These are phyloP conservation scores for Cladorrhinum sp. DNA, from an alignment of 2,329 filamentous ascomycete genomes.

Conservation along the genomic window DNA sequence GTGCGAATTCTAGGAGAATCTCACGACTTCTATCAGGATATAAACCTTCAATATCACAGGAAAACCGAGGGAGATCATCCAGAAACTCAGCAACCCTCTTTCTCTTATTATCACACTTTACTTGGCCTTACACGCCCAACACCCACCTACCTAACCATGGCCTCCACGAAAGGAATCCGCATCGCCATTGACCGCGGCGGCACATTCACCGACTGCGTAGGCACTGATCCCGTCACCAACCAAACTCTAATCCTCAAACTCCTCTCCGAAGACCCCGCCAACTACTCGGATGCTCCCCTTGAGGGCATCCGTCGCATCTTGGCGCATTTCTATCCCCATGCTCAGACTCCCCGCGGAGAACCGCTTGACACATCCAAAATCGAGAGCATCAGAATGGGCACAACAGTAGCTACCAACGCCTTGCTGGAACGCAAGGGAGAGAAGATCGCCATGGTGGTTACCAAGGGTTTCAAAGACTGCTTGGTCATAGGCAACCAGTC, in stretches of 20 bases:
- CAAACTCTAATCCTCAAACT: conserved; percentile 48
- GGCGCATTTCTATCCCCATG: conserved; percentile 64
- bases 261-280: conserved; percentile 82
- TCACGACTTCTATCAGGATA: not conserved
- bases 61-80: no score
- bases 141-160: conserved; percentile 2
- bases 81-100: no score
- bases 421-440: conserved; percentile 88
- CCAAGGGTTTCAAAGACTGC: conserved; percentile 83
- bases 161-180: conserved; percentile 54
- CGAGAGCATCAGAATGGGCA: conserved; percentile 92
- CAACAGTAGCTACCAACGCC: conserved; percentile 90
- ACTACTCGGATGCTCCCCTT: conserved; percentile 86
- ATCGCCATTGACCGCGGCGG: conserved; percentile 80
- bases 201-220: conserved; percentile 90
- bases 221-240: conserved; percentile 57
- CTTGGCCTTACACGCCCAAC: not conserved
- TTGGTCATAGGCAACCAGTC: conserved; percentile 88
- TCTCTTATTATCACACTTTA: not conserved
- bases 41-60: no score
- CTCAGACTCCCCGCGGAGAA: conserved; percentile 75
- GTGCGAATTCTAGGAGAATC: not conserved
- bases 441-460: conserved; percentile 81
- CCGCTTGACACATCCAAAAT: conserved; percentile 78
- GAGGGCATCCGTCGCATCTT: conserved; percentile 88